phyloP scores from a whole-genome alignment of 2,329 filamentous ascomycete species.

The Monilinia fructicola region DNA sequence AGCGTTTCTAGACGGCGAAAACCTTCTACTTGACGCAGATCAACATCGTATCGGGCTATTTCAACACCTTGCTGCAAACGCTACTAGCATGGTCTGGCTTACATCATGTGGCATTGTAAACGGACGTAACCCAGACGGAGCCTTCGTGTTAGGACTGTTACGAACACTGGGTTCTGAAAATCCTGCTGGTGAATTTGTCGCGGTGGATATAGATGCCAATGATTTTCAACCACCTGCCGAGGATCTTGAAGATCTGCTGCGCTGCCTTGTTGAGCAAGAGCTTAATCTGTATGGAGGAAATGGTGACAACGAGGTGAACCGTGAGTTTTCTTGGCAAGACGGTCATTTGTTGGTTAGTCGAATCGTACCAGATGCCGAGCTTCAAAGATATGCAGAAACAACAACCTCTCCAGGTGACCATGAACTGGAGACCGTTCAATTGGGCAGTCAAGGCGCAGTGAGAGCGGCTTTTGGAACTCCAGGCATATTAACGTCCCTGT shows the following conservation, averaged over 20 bases:
- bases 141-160: not conserved
- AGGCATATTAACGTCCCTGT: not conserved
- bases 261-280: constrained; percentile 1
- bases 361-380: too few relatives aligned
- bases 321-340: too few relatives aligned
- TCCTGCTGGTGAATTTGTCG: not conserved
- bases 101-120: not conserved
- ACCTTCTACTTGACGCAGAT: not conserved
- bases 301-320: too few relatives aligned
- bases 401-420: not conserved
- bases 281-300: not conserved
- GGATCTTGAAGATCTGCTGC: not conserved
- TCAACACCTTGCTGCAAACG: not conserved
- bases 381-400: too few relatives aligned
- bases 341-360: too few relatives aligned
- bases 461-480: constrained; percentile 1
- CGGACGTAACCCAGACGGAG: constrained; percentile 11
- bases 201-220: not conserved
- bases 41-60: not conserved
- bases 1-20: not conserved
- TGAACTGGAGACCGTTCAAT: not conserved
- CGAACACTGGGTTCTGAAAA: not conserved
- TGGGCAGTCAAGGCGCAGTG: not conserved
- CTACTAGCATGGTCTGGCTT: not conserved
- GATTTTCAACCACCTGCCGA: not conserved